Conservation (phyloP, 2,329 filamentous ascomycete species). For the Diaporthe ilicicola region DNA sequence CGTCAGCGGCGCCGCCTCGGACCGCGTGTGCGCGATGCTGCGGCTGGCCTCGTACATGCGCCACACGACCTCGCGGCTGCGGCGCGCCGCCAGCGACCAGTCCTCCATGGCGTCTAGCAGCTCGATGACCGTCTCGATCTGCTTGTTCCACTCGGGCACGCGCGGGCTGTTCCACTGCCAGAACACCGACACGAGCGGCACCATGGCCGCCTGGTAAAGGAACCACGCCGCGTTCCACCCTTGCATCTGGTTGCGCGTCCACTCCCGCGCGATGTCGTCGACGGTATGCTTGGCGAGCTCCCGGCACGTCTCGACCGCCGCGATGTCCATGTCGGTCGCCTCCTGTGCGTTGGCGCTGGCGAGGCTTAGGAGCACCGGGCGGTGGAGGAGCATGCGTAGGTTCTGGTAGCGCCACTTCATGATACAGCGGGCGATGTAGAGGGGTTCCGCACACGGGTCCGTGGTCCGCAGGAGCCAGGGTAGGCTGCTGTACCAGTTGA, state of each 20-base stretch:
- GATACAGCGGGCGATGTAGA: constrained; percentile 74
- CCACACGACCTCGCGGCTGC: constrained; percentile 69
- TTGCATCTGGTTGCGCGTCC: constrained; percentile 76
- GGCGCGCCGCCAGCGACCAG: constrained; percentile 70
- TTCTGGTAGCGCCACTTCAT: constrained; percentile 88
- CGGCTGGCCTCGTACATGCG: constrained; percentile 69
- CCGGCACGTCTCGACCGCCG: constrained; percentile 74
- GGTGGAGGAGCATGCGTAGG: constrained; percentile 77
- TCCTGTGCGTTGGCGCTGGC: constrained; percentile 62
- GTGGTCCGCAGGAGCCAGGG: constrained; percentile 71
- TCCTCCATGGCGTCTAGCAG: constrained; percentile 71
- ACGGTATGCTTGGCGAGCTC: constrained; percentile 76
- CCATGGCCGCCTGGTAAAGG: constrained; percentile 82
- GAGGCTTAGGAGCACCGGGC: constrained; percentile 75
- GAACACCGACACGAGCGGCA: constrained; percentile 79
- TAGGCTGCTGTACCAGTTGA: constrained; percentile 76
- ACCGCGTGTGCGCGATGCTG: constrained; percentile 44
- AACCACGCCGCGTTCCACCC: constrained; percentile 87
- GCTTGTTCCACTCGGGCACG: constrained; percentile 61
- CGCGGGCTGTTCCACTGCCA: constrained; percentile 66
- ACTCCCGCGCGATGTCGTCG: constrained; percentile 75
- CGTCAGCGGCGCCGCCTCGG: constrained; percentile 36
- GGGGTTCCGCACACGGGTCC: constrained; percentile 74
- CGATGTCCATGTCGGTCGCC: constrained; percentile 68
- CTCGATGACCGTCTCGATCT: constrained; percentile 66